Base-by-base conservation (phyloP, 2,329 filamentous ascomycete genomes). In the Cladosporium sphaerospermum region DNA sequence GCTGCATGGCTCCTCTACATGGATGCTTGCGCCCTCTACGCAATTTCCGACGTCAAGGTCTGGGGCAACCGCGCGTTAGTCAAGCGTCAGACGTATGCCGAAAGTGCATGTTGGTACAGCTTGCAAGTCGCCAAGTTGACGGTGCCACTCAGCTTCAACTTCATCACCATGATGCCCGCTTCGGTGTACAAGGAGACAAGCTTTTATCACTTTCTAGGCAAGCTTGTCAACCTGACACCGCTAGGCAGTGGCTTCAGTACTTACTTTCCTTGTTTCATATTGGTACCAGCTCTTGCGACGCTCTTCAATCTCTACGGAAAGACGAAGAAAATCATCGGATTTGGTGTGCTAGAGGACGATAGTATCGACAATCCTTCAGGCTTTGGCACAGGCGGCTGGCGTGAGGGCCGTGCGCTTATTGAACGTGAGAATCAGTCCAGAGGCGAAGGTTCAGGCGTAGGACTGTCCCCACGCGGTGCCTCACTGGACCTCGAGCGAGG, bases 41-140 rank as follows among this genome's bases (percentile, higher is more conserved):
- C 90, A 7, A 85, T 99, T 64, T 89, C 86, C 11, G 89, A 96
- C 66, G 89, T 96, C 62, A 95, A 93, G 65, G 90, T 96, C n/a
- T 99, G 93, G 93, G 88, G 93, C 53, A 93, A 95, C 45, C 84
- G 93, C 33, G 92, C 93, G 0, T 77, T 99, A 5, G 92, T 97
- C 44, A 83, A 82, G 55, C 84, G 93, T 54, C 93, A 95, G 66
- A 99, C 93, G 0, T 92, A 95, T 54, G 84, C 89, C 56, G 93
- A 97, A 68, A 89, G 86, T 46, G 93, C 93, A 0, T 95, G 92
- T 61, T 99, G 95, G 90, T 99, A 97, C 67, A 86, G 89, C 1
- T 84, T 89, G 54, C 89, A 96, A 68, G 88, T 96, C 9, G 92
- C 93, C 48, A 89, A 91, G 64, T 82, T 99, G 41, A 96, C 88